phyloP scores from a whole-genome alignment of 495 filamentous ascomycete species.

The Daldinia grandis region DNA sequence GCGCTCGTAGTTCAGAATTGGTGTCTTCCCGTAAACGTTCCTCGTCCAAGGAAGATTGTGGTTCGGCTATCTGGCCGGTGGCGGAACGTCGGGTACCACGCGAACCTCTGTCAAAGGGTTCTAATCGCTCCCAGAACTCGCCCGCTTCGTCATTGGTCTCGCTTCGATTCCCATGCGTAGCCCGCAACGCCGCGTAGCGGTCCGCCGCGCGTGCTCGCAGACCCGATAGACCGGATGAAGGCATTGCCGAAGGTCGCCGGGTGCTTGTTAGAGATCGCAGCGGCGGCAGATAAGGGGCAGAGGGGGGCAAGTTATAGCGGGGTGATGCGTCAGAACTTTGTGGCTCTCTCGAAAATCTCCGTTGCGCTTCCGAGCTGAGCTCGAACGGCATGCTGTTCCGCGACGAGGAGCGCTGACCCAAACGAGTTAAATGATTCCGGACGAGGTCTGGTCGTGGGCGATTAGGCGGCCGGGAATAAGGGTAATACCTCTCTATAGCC shows the following conservation, averaged over 20 bases:
- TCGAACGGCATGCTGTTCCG: slow-evolving; percentile 52
- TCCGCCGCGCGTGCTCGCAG: slow-evolving; percentile 47
- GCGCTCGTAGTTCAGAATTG: slow-evolving; percentile 55
- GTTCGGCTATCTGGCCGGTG: slow-evolving; percentile 11
- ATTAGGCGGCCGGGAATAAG: slow-evolving; percentile 15
- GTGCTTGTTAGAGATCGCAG: slow-evolving; percentile 49
- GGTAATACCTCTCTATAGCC: slow-evolving; percentile 55
- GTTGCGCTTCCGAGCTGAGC: slow-evolving; percentile 46
- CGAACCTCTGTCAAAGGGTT: slow-evolving; percentile 22
- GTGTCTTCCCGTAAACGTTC: slow-evolving; percentile 51
- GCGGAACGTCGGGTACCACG: slow-evolving; percentile 25
- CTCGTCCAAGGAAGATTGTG: slow-evolving; percentile 38
- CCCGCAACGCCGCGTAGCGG: slow-evolving; percentile 43
- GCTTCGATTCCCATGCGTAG: slow-evolving; percentile 21
- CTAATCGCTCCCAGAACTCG: slow-evolving; percentile 32
- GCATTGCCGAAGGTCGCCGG: slow-evolving; percentile 42
- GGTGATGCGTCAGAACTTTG: slow-evolving; percentile 43
- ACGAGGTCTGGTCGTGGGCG: slow-evolving; percentile 36
- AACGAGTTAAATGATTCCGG: slow-evolving; percentile 26
- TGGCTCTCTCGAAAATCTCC: slow-evolving; percentile 50
- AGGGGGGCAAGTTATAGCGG: slow-evolving; percentile 30
- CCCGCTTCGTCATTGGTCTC: slow-evolving; percentile 25
- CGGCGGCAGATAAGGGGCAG: slow-evolving; percentile 50
- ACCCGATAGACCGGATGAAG: slow-evolving; percentile 27
- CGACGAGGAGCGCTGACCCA: slow-evolving; percentile 18